Evolutionary conservation across 305 asterid species (phyloP), one percentile per base, ranked within the genome.

Genomic region (Fraxinus dipetala): DNA sequence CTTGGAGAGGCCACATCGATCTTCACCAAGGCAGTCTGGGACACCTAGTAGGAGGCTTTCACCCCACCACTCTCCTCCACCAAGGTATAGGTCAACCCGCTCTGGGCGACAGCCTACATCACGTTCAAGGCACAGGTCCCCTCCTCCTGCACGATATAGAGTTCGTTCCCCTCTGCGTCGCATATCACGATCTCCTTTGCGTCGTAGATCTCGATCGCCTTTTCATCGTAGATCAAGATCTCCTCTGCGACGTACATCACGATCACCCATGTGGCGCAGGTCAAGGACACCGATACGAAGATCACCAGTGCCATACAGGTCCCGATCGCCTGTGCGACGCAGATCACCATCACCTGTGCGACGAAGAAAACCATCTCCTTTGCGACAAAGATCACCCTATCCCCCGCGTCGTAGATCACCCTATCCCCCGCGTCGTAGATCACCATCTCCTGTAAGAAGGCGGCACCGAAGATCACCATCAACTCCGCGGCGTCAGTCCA

Each of bases 111-210:
- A 94, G 82, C 88, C 92, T 13, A 65, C 82, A 18, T 90, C 94
- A 40, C 89, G 40, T 74, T 78, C 90, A 56, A 85, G 89, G 4
- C 90, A 79, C 79, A 86, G 90, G 84, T 90, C 97, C 81, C 97
- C 97, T 83, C 92, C 97, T 80, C 94, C 94, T 61, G 74, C 45
- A 16, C 90, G 91, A 76, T 86, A 84, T 76, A 87, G 93, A 80
- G 88, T 81, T 75, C 92, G 85, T 76, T 90, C 94, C 79, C 92
- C 98, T 20, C 75, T 86, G 80, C 89, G 87, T 7, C 89, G 83
- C 79, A 88, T 92, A 83, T 92, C 96, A 7, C 86, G 95, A 26
- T 90, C 97, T 79, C 94, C 93, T 1, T 11, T 87, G 77, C 87
- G 88, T 8, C 91, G 91, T 28, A 85, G 96, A 83, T 89, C 94